Percentiles rank a stretch among this genome's conserved stretches.
phyloP scores from a whole-genome alignment of 306 rosid genomes.

The Geum urbanum region DNA sequence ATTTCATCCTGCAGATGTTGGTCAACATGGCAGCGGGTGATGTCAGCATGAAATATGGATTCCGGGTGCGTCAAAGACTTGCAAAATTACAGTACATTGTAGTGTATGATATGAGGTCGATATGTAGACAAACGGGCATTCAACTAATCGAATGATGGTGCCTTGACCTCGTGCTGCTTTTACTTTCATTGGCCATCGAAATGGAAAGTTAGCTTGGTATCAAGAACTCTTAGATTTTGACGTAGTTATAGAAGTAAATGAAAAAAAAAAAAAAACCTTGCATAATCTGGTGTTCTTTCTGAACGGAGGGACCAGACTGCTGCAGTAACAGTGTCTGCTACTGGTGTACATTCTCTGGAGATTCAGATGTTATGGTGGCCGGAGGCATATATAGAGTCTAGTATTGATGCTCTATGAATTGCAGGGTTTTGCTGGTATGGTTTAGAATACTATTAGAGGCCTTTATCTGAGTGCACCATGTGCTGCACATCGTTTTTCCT shows the following conservation, averaged over 20 bases:
- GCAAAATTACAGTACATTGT: constrained; percentile 10
- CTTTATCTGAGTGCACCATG: constrained; percentile 5
- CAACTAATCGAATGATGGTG: neutral
- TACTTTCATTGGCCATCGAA: neutral
- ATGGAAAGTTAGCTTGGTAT: neutral
- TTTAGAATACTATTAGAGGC: neutral
- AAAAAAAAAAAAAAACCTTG: neutral
- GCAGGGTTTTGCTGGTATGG: constrained; percentile 83
- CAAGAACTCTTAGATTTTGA: neutral
- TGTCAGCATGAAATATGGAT: constrained; percentile 94
- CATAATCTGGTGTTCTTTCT: constrained; percentile 15
- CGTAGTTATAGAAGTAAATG: neutral
- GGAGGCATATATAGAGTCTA: constrained; percentile 96
- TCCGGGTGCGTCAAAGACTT: constrained; percentile 55
- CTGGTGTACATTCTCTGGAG: constrained; percentile 96
- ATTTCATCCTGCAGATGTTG: constrained; percentile 83
- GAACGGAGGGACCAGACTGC: constrained; percentile 85
- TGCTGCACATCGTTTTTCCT: neutral
- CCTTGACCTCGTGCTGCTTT: neutral
- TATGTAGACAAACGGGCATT: constrained; percentile 1
- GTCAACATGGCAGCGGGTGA: constrained; percentile 98
- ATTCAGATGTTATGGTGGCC: constrained; percentile 94
- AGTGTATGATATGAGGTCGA: neutral
- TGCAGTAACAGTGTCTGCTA: constrained; percentile 94
- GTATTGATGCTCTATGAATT: constrained; percentile 92